phyloP scores from a whole-genome alignment of 176 grass and related monocot genomes.

The Bonia amplexicaulis region DNA sequence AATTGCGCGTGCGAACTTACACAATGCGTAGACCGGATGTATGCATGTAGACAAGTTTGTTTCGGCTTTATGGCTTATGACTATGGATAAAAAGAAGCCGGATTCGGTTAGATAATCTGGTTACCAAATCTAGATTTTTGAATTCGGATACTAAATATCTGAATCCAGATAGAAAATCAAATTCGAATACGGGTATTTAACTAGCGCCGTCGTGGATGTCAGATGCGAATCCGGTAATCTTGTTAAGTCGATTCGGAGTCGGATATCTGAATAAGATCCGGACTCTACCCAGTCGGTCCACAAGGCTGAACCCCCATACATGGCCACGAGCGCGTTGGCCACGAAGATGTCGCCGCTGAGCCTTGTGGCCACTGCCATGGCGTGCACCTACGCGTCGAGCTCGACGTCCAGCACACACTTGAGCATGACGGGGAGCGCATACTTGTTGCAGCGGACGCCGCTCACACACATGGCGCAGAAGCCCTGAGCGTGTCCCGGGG shows the following conservation, averaged over 20 bases:
- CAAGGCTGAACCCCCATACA: conserved; percentile 61
- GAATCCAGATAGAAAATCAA: too few relatives aligned
- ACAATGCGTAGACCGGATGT: background rate
- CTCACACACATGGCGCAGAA: conserved; percentile 50
- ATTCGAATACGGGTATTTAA: too few relatives aligned
- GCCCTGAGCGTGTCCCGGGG: conserved; percentile 36
- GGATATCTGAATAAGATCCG: too few relatives aligned
- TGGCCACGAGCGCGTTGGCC: conserved; percentile 59
- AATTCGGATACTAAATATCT: too few relatives aligned
- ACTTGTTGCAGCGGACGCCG: conserved; percentile 62
- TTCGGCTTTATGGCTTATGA: too few relatives aligned
- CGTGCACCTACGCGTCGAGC: conserved; percentile 60
- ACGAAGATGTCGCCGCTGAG: conserved; percentile 55
- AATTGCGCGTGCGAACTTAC: background rate
- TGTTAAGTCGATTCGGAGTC: too few relatives aligned
- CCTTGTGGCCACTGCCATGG: conserved; percentile 36
- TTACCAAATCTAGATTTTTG: too few relatives aligned
- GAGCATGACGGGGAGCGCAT: conserved; percentile 62
- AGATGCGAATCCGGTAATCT: too few relatives aligned
- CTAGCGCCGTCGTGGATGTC: too few relatives aligned
- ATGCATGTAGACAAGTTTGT: background rate
- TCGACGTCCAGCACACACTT: conserved; percentile 35
- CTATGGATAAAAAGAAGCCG: too few relatives aligned
- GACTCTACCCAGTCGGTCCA: background rate
- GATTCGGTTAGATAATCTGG: too few relatives aligned